Evolutionary conservation across 129 eudicot species (phyloP).

Genomic region (Centella asiatica): DNA sequence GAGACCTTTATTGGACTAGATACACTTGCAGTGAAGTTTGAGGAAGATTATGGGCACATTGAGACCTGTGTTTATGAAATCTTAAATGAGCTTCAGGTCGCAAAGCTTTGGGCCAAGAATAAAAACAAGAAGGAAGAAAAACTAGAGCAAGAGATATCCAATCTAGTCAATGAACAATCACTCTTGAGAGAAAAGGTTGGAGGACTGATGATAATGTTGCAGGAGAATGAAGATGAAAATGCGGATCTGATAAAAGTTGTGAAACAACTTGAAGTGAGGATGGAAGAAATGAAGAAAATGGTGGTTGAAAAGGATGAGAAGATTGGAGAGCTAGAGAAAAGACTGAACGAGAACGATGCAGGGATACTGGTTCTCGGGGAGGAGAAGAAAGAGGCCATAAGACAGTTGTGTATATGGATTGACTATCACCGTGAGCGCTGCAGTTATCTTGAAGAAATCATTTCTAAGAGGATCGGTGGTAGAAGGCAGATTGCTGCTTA

Average conservation of each 20-base stretch:
- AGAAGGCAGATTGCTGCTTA: conserved; percentile 31
- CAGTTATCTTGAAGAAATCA: conserved; percentile 34
- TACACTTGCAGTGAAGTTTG: conserved; percentile 53
- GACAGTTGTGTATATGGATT: conserved; percentile 71
- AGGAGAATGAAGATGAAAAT: conserved; percentile 33
- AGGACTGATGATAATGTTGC: conserved; percentile 21
- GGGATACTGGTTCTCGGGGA: conserved; percentile 49
- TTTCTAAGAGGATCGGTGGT: conserved; percentile 30
- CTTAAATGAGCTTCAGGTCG: conserved; percentile 52
- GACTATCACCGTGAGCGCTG: conserved; percentile 63
- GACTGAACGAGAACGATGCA: conserved; percentile 48
- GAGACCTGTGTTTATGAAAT: conserved; percentile 52
- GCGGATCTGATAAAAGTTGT: conserved; percentile 29
- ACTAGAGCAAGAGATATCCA: conserved; percentile 28
- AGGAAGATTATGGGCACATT: conserved; percentile 71
- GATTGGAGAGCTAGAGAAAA: conserved; percentile 38
- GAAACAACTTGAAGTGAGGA: conserved; percentile 35
- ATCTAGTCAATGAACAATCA: conserved; percentile 20
- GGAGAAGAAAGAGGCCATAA: conserved; percentile 83
- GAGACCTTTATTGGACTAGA: conserved; percentile 42
- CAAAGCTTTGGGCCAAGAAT: conserved; percentile 36
- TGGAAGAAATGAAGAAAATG: conserved; percentile 25
- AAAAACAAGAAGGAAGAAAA: conserved; percentile 35
- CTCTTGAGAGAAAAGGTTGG: conserved; percentile 32
- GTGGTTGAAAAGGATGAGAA: conserved; percentile 34